phyloP scores from a whole-genome alignment of 306 rosid genomes.

The Begonia peltatifolia region DNA sequence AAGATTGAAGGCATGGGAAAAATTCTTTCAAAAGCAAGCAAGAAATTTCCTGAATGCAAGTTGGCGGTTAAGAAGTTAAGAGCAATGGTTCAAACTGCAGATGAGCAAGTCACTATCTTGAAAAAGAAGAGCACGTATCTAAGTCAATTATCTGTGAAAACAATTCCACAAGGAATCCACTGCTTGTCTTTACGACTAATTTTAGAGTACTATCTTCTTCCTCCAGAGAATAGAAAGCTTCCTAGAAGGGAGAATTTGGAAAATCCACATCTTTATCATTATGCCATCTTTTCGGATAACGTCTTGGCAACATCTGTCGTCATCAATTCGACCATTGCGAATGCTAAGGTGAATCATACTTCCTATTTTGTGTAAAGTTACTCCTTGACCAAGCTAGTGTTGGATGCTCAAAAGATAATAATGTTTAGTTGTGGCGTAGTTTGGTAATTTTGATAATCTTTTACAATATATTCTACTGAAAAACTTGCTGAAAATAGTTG shows the following conservation, averaged over 20 bases:
- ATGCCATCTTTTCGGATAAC: slow-evolving; percentile 89
- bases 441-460: too few species aligned
- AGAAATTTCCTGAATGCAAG: slow-evolving; percentile 73
- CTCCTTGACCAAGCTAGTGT: neutral
- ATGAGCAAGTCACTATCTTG: slow-evolving; percentile 75
- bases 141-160: slow-evolving; percentile 90
- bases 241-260: slow-evolving; percentile 78
- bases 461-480: too few species aligned
- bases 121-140: slow-evolving; percentile 88
- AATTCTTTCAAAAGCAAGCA: slow-evolving; percentile 63
- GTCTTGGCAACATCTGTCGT: slow-evolving; percentile 96
- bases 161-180: slow-evolving; percentile 82
- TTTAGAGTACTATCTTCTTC: slow-evolving; percentile 75
- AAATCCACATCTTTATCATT: slow-evolving; percentile 66
- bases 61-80: slow-evolving; percentile 66
- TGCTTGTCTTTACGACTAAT: slow-evolving; percentile 89
- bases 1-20: slow-evolving; percentile 63
- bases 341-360: slow-evolving; percentile 55
- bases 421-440: too few species aligned
- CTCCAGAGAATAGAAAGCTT: slow-evolving; percentile 61
- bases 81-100: slow-evolving; percentile 90
- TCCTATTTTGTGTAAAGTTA: slow-evolving; percentile 4
- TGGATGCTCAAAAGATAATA: too few species aligned
- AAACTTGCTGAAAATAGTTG: neutral
- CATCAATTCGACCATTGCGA: slow-evolving; percentile 67